phyloP scores from a whole-genome alignment of 352 stramenopile species.

The Phytophthora tentaculata region DNA sequence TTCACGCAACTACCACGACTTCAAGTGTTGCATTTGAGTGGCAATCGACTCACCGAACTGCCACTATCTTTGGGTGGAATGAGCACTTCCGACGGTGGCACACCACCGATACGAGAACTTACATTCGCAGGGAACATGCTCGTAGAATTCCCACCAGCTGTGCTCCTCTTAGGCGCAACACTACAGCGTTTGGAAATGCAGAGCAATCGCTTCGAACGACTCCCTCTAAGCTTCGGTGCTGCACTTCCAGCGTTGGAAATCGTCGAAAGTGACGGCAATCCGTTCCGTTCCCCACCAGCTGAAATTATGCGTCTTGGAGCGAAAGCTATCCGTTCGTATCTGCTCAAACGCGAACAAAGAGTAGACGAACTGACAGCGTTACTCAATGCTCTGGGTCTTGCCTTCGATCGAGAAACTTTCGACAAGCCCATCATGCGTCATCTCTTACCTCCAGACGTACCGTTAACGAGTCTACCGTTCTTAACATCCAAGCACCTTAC shows the following conservation, averaged over 20 bases:
- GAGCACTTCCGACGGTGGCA: constrained; percentile 7
- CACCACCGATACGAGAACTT: constrained; percentile 54
- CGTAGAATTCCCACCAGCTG: constrained; percentile 43
- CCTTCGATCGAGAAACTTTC: constrained; percentile 51
- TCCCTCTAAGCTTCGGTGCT: constrained; percentile 65
- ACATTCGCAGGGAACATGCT: constrained; percentile 67
- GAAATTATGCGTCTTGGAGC: constrained; percentile 70
- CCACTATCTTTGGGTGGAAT: constrained; percentile 45
- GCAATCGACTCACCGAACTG: constrained; percentile 56
- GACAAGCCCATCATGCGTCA: constrained; percentile 41
- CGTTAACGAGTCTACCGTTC: constrained; percentile 46
- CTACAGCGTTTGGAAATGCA: constrained; percentile 64
- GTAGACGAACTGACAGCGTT: constrained; percentile 58
- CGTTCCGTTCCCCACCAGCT: constrained; percentile 71
- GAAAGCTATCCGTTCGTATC: constrained; percentile 51
- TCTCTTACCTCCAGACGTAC: constrained; percentile 31
- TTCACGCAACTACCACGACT: constrained; percentile 49
- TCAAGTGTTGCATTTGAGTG: constrained; percentile 48
- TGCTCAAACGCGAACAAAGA: constrained; percentile 65
- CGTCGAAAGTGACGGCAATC: constrained; percentile 74
- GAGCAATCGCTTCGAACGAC: constrained; percentile 69
- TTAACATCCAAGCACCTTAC: constrained; percentile 53
- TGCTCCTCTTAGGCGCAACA: constrained; percentile 52
- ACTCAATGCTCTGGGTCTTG: constrained; percentile 43
- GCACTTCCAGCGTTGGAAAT: constrained; percentile 44